Evolutionary conservation across 305 asterid species (phyloP).

Genomic region (Fraxinus angustifolia): DNA sequence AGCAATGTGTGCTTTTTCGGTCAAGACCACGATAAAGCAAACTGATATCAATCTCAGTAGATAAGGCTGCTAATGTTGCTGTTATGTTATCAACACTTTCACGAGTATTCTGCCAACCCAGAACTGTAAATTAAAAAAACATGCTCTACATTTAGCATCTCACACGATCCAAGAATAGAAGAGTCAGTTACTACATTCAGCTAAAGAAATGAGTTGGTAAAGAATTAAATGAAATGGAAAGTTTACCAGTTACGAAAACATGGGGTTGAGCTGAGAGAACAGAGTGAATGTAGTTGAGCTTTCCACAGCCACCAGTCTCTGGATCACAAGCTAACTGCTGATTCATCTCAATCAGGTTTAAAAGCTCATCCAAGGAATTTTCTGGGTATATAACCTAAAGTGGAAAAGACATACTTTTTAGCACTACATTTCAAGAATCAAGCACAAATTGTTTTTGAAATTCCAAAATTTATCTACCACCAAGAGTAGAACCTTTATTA

Average conservation of each 20-base stretch:
- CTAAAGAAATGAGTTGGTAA: not conserved
- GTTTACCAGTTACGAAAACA: constrained; percentile 72
- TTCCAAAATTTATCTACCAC: not conserved
- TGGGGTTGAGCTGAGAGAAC: constrained; percentile 74
- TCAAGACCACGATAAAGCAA: constrained; percentile 84
- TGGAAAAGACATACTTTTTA: constrained; percentile 11
- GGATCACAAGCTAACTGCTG: constrained; percentile 87
- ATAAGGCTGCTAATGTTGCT: constrained; percentile 64
- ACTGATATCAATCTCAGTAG: constrained; percentile 79
- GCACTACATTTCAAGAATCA: constrained; percentile 12
- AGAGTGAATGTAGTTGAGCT: constrained; percentile 75
- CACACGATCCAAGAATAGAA: not conserved
- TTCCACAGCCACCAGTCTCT: constrained; percentile 82
- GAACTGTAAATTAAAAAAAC: constrained; percentile 36
- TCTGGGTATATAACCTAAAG: constrained; percentile 73
- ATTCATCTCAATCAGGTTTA: constrained; percentile 82
- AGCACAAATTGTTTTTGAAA: not conserved
- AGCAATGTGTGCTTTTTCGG: constrained; percentile 51
- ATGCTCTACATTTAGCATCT: constrained; percentile 8
- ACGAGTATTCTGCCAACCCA: constrained; percentile 89
- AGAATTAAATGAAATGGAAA: not conserved
- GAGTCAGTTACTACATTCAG: not conserved
- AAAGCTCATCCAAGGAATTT: constrained; percentile 75
- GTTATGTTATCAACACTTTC: constrained; percentile 74
- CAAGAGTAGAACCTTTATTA: not conserved